A percentile compares a stretch with the other conserved stretches of the same genome.
Evolutionary conservation across 345 rosid genomes (phyloP).

Genomic region (Lepidium aucheri): DNA sequence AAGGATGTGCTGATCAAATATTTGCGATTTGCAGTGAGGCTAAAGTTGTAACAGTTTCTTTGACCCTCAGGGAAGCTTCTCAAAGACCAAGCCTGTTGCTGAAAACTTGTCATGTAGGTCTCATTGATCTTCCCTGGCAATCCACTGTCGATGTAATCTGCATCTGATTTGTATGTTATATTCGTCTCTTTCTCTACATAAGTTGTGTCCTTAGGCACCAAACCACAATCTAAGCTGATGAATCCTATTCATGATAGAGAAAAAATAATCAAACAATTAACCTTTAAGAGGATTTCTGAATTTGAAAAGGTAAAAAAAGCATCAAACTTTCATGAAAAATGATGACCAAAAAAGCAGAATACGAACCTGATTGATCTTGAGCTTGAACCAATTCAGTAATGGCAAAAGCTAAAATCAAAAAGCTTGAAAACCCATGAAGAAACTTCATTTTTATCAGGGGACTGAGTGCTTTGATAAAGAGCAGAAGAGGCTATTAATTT

Average conservation of each 20-base stretch:
- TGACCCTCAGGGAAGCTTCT: slow-evolving; percentile 30
- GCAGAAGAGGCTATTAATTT: not conserved
- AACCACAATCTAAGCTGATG: slow-evolving; percentile 30
- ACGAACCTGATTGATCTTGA: slow-evolving; percentile 27
- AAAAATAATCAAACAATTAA: not conserved
- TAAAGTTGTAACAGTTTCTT: slow-evolving; percentile 30
- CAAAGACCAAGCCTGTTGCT: slow-evolving; percentile 19
- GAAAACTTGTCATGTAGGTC: not conserved
- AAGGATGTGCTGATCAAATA: slow-evolving; percentile 21
- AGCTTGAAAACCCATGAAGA: not conserved
- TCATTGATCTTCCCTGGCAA: not conserved
- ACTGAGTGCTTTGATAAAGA: not conserved
- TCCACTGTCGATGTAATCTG: slow-evolving; percentile 2
- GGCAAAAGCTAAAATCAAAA: slow-evolving; percentile 3
- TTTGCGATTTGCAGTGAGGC: slow-evolving; percentile 1
- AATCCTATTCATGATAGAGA: slow-evolving; percentile 14
- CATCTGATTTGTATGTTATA: slow-evolving; percentile 23
- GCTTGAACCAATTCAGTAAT: slow-evolving; percentile 4
- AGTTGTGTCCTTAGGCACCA: not conserved
- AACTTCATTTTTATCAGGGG: not conserved
- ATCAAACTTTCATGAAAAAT: not conserved
- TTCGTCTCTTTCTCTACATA: slow-evolving; percentile 14
- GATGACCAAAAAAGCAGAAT: not conserved
- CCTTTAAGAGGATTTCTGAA: not conserved
- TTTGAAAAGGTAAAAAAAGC: not conserved